Conservation (phyloP, 108 stramenopile genomes). For the Nitzschia sp. region DNA sequence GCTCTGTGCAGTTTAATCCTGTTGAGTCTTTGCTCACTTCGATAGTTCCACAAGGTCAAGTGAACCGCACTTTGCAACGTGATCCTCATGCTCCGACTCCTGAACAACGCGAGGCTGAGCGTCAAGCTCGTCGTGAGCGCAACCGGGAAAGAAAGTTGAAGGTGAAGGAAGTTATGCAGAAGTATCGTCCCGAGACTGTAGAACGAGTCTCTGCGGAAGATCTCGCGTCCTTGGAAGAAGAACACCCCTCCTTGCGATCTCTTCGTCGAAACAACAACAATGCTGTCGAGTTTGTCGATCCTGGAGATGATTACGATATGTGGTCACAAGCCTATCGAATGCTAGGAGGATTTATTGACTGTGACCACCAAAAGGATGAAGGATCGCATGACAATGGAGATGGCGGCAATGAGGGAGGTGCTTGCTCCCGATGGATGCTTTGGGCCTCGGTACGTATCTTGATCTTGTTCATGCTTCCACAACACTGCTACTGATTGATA, state of each 20-base stretch:
- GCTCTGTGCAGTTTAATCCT: slow-evolving; percentile 17
- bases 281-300: slow-evolving; percentile 37
- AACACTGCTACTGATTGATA: background rate
- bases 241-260: slow-evolving; percentile 27
- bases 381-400: slow-evolving; percentile 41
- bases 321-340: slow-evolving; percentile 84
- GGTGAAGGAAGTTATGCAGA: slow-evolving; percentile 23
- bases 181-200: slow-evolving; percentile 24
- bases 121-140: slow-evolving; percentile 32
- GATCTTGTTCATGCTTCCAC: background rate
- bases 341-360: slow-evolving; percentile 83
- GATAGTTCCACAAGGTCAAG: background rate
- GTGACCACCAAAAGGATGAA: slow-evolving; percentile 48
- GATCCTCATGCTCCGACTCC: slow-evolving; percentile 32
- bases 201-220: slow-evolving; percentile 36
- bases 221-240: slow-evolving; percentile 9
- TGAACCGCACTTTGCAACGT: background rate
- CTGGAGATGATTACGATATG: slow-evolving; percentile 65
- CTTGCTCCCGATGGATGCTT: slow-evolving; percentile 81
- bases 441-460: slow-evolving; percentile 77
- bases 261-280: slow-evolving; percentile 1
- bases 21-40: slow-evolving; percentile 16
- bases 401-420: slow-evolving; percentile 21
- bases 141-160: slow-evolving; percentile 21
- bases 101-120: slow-evolving; percentile 38